Conservation (phyloP, 495 filamentous ascomycete genomes). For the Xylaria cubensis region DNA sequence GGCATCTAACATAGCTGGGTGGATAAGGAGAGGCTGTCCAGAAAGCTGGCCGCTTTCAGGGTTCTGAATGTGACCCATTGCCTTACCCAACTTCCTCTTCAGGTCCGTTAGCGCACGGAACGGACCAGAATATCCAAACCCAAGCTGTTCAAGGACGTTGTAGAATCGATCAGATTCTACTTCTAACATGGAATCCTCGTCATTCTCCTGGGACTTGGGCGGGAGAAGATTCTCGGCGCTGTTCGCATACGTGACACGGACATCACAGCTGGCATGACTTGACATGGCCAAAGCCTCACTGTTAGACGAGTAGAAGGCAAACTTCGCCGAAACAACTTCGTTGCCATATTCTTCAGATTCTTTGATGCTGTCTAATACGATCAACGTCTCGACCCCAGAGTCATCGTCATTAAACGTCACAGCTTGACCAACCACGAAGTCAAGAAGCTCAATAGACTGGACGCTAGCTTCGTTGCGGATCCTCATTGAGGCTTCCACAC, state of each 20-base stretch:
- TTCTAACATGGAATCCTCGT: background rate
- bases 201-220: background rate
- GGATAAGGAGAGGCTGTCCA: conserved; percentile 21
- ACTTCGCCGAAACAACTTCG: background rate
- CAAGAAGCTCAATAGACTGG: conserved; percentile 31
- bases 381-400: background rate
- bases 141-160: conserved; percentile 24
- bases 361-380: background rate
- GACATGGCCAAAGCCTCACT: background rate
- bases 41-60: background rate
- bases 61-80: conserved; percentile 6
- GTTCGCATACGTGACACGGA: background rate
- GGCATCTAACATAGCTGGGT: conserved; percentile 38
- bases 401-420: conserved; percentile 24
- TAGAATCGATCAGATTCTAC: conserved; percentile 27
- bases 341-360: background rate
- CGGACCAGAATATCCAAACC: conserved; percentile 28
- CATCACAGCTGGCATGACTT: background rate
- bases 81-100: conserved; percentile 10
- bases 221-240: background rate
- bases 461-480: background rate
- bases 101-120: conserved; percentile 9
- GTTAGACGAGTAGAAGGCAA: background rate
- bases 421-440: conserved; percentile 31
- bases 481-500: conserved; percentile 49